These are phyloP conservation scores for Globisporangium carolinianum DNA, from an alignment of 352 stramenopile genomes.

Conservation along the genomic window DNA sequence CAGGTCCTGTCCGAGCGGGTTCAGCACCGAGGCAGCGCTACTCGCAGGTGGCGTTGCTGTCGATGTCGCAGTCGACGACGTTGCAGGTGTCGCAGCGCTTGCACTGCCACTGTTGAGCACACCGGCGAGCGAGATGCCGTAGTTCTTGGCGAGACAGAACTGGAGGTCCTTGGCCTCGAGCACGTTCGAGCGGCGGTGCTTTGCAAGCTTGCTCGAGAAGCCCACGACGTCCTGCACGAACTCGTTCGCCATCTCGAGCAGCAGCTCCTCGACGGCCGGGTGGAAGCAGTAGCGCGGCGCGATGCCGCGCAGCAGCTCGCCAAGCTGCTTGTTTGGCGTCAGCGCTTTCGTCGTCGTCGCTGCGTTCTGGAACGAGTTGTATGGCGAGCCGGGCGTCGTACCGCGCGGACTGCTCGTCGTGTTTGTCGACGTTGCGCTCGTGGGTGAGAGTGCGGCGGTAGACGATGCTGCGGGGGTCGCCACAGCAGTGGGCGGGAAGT, in stretches of 20 bases:
- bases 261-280: conserved; percentile 69
- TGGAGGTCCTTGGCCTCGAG: conserved; percentile 72
- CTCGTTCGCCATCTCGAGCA: conserved; percentile 77
- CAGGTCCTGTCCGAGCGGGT: conserved; percentile 49
- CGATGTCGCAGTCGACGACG: too few species aligned
- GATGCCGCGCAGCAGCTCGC: conserved; percentile 58
- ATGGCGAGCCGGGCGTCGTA: conserved; percentile 16
- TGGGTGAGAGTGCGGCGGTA: conserved; percentile 4
- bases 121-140: conserved; percentile 73
- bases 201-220: conserved; percentile 56
- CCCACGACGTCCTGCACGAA: conserved; percentile 74
- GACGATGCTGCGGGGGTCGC: conserved; percentile 4
- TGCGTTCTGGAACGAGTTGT: conserved; percentile 32
- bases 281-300: conserved; percentile 73
- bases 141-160: conserved; percentile 81
- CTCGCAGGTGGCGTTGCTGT: background rate
- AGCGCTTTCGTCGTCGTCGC: conserved; percentile 44
- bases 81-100: background rate
- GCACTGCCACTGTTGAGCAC: conserved; percentile 21
- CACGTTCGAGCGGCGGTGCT: conserved; percentile 69
- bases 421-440: conserved; percentile 9
- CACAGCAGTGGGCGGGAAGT: conserved; percentile 25
- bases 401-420: conserved; percentile 15
- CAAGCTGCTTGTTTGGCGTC: conserved; percentile 61
- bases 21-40: conserved; percentile 18